Evolutionary conservation across 148 eudicot species (phyloP), one percentile per base, ranked within the genome.

Genomic region (Pouteria glomerata): DNA sequence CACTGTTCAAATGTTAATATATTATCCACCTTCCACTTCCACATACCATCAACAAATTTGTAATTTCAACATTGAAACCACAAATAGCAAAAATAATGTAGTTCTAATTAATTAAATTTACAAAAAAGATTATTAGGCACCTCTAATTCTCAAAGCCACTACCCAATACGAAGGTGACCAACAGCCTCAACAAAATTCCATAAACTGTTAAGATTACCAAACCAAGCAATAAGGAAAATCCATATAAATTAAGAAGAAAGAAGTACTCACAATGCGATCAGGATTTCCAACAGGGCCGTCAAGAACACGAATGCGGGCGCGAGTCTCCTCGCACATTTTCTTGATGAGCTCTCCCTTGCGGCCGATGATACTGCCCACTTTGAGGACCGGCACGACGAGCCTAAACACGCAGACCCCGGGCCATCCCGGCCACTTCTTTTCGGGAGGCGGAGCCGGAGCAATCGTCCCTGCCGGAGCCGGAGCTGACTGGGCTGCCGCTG

Each of bases 321-420:
- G 61, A 3, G 92, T 88, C 74, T 85, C 86, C 70, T 88, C 89
- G 57, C 84, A 82, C 55, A 85, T 64, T 62, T 84, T 85, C 85
- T 85, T 88, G 27, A 88, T 74, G 4, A 84, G 81, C 27, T 88
- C 92, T 2, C 92, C 92, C 59, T 83, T 88, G 15, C 92, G 81
- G 18, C 92, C 92, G 62, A 88, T 88, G 1, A 88, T 88, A 70
- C 87, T 65, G 1, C 92, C 92, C 8, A 88, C 92, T 48, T 85
- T 88, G 50, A 79, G 61, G 48, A 85, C 87, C 0, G 89, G 85
- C 14, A 85, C 88, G 11, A 84, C 70, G 29, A 88, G 42, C 72
- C 92, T 53, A 55, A 73, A 88, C 34, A 88, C 92, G 50, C 74
- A 70, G 69, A 71, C 66, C 15, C 92, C 92, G 7, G 92, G 92